Evolutionary conservation across 2,329 filamentous ascomycete genomes (phyloP).

Genomic region (Coniochaeta pulveracea): DNA sequence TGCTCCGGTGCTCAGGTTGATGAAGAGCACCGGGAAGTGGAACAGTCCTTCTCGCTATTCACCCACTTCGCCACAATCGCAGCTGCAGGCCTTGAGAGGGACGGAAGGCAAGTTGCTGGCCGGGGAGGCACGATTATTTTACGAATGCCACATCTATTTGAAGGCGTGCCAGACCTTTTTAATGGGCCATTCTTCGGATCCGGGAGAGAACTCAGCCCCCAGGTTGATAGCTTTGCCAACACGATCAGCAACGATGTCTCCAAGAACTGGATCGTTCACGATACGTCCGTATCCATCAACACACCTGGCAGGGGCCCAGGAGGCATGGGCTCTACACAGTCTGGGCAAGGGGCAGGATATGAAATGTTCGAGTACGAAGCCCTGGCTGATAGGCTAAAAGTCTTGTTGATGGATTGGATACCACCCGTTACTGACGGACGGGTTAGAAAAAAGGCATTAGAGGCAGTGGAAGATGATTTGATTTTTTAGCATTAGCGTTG

Average conservation of each 20-base stretch:
- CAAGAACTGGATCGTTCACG: constrained; percentile 25
- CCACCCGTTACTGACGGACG: too few relatives aligned
- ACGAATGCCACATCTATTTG: constrained; percentile 6
- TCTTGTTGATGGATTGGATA: background rate
- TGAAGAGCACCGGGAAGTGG: constrained; percentile 2
- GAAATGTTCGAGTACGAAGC: background rate
- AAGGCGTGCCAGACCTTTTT: background rate
- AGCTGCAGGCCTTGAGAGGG: background rate
- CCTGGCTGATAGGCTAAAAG: background rate
- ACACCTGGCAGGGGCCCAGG: background rate
- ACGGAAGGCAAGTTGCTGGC: background rate
- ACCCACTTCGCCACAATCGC: constrained; percentile 4
- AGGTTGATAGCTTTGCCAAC: constrained; percentile 26
- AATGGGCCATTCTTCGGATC: constrained; percentile 1
- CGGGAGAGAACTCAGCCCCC: constrained; percentile 12
- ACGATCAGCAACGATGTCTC: constrained; percentile 32
- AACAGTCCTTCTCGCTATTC: constrained; percentile 1
- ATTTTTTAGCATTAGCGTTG: too few relatives aligned
- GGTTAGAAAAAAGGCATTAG: too few relatives aligned
- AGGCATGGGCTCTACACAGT: constrained; percentile 2
- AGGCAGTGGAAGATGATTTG: too few relatives aligned
- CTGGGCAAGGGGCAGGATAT: constrained; percentile 1
- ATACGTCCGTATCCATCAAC: constrained; percentile 1
- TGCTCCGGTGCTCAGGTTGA: background rate
- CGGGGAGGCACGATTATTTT: background rate